Evolutionary conservation across 345 rosid genomes (phyloP).

Genomic region (Gossypium stocksii): DNA sequence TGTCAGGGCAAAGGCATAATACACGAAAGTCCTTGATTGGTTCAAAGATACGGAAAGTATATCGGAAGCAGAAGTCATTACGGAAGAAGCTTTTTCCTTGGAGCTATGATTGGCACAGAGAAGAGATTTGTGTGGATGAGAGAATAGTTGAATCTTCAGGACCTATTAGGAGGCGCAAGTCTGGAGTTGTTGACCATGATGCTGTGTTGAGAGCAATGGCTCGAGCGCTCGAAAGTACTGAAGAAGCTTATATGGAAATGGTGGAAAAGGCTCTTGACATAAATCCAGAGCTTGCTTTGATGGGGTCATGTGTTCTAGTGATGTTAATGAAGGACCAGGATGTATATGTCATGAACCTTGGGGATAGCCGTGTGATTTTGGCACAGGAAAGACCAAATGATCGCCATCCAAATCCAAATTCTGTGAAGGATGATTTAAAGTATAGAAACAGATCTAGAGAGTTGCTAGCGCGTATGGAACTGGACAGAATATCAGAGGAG

Average conservation of each 20-base stretch:
- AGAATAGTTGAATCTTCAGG: conserved; percentile 54
- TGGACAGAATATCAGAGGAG: conserved; percentile 95
- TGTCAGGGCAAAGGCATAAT: conserved; percentile 44
- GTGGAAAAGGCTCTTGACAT: conserved; percentile 78
- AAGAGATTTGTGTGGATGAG: conserved; percentile 60
- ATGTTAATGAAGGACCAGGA: conserved; percentile 98
- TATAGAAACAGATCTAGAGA: conserved; percentile 78
- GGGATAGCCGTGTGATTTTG: conserved; percentile 84
- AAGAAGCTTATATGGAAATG: conserved; percentile 91
- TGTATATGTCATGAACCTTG: conserved; percentile 95
- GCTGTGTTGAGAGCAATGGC: conserved; percentile 86
- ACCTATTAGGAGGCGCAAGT: conserved; percentile 78
- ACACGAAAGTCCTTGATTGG: conserved; percentile 50
- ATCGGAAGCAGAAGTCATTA: conserved; percentile 77
- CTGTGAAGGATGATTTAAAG: conserved; percentile 57
- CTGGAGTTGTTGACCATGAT: conserved; percentile 70
- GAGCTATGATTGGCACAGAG: conserved; percentile 97
- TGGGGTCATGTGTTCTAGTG: conserved; percentile 95
- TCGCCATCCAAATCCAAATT: conserved; percentile 58
- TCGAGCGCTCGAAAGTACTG: conserved; percentile 63
- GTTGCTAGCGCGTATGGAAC: conserved; percentile 82
- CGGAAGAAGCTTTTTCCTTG: conserved; percentile 93
- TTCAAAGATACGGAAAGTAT: conserved; percentile 64
- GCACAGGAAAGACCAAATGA: conserved; percentile 87
- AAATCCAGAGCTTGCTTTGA: conserved; percentile 87